phyloP scores from a whole-genome alignment of 164 flowering plant genomes.

The Kalanchoe fedtschenkoi region DNA sequence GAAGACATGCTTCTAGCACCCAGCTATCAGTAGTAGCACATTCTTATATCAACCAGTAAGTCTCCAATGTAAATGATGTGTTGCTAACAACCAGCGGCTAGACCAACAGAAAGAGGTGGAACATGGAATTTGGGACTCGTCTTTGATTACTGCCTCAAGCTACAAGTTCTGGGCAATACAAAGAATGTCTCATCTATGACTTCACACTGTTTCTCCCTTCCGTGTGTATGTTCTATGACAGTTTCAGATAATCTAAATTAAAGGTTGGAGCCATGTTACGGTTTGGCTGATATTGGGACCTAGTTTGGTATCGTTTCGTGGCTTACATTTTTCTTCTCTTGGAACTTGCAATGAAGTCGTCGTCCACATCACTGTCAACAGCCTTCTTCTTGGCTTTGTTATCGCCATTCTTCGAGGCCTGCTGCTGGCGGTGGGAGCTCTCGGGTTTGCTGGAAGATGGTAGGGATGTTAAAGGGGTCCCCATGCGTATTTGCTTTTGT shows the following conservation, averaged over 20 bases:
- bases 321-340: slow-evolving; percentile 53
- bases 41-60: too few species aligned
- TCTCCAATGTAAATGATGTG: too few species aligned
- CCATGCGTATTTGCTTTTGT: slow-evolving; percentile 63
- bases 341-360: slow-evolving; percentile 53
- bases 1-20: too few species aligned
- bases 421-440: slow-evolving; percentile 47
- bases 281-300: not conserved
- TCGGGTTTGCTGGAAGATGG: slow-evolving; percentile 41
- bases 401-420: slow-evolving; percentile 48
- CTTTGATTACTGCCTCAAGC: too few species aligned
- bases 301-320: not conserved
- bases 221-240: too few species aligned
- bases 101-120: too few species aligned
- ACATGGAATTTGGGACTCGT: too few species aligned
- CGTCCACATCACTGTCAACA: slow-evolving; percentile 44
- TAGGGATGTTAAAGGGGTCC: slow-evolving; percentile 66
- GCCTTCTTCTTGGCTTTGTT: slow-evolving; percentile 52
- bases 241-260: not conserved
- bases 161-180: too few species aligned
- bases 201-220: too few species aligned
- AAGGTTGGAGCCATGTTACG: not conserved
- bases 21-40: too few species aligned
- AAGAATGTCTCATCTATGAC: too few species aligned
- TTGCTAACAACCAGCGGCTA: too few species aligned